Evolutionary conservation across 345 rosid species (phyloP), one percentile per base, ranked within the genome.

Genomic region (Hypericum perforatum): DNA sequence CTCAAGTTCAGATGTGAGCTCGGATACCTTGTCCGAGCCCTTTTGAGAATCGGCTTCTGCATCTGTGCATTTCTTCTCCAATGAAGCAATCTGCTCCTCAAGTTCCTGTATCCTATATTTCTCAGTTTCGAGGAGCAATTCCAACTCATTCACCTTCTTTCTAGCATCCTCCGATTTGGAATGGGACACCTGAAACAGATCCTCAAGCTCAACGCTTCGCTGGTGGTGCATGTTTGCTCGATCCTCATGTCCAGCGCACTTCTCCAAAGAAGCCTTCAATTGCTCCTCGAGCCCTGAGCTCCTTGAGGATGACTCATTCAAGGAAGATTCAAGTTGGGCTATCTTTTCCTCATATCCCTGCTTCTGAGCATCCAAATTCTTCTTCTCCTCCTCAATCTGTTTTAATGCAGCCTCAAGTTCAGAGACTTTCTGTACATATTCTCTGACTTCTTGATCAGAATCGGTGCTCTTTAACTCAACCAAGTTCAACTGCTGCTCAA

Each of bases 61-160:
- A 39, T 78, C 85, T 8, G 50, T 76, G 37, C 63, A 71, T 71
- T 82, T 89, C 75, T 74, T 94, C 68, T 89, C 88, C 45, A 89
- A 60, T 39, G 70, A 41, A 60, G 74, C 63, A 47, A 80, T 56
- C 68, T 84, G 94, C 66, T 86, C 96, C 65, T 84, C 96, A 58
- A 86, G 96, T 65, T 94, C 97, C 67, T 84, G 92, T 62, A 82
- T 94, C 71, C 88, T 81, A 67, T 72, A 74, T 53, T 86, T 89
- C 67, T 84, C 92, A 12, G 99, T 75, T 74, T 84, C 87, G 14
- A 89, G 97, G 43, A 94, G 68, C 85, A 94, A 69, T 64, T 82
- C 95, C 66, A 94, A 64, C 67, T 94, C 97, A 54, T 63, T 78
- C 14, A 67, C 77, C 75, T 65, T 89, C 66, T 84, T 84, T 12